Base-by-base conservation (phyloP, 345 rosid genomes). In the Syzygium aqueum region DNA sequence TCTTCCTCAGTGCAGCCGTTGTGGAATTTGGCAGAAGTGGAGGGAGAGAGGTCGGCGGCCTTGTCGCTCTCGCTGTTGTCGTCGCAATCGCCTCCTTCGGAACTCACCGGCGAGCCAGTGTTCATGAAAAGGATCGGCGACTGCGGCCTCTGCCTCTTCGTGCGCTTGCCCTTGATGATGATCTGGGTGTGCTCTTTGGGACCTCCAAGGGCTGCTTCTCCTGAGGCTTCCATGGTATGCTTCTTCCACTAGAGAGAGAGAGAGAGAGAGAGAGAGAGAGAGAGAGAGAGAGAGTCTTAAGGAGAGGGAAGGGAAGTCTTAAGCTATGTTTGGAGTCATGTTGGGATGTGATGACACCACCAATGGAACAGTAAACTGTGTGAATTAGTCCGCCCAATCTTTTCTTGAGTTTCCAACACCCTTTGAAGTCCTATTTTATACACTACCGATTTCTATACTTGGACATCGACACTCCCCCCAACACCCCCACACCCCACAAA, bases 141-240 rank as follows among this genome's bases (percentile, higher is more conserved):
- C 53, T 88, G 94, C 6, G 92, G 92, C 87, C 97, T 92, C 27
- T 90, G 95, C 33, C 99, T 88, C 90, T 97, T 97, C 14, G 98
- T 97, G 84, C 98, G 54, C 91, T 95, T 96, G 67, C 98, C 97
- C 92, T 97, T 97, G 16, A 91, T 89, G 73, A 94, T 90, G 28
- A 73, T 73, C 80, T 84, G 53, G 78, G 82, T 51, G 56, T 57
- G 33, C 25, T 43, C 56, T 28, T 85, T 46, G 82, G 53, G 40
- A 85, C 49, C 80, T 85, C 87, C 53, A 61, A 57, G 57, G 82
- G 43, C 77, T 86, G 54, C 37, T 51, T 67, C 87, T 25, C 65
- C 82, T 46, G 37, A 73, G 54, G 78, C 53, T 50, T 84, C 53
- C 80, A 86, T 63, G 83, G 85, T 9, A 84, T 27, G 56, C 85